Conservation (phyloP, 1,139 yeast genomes). For the Waltiozyma sp. region DNA sequence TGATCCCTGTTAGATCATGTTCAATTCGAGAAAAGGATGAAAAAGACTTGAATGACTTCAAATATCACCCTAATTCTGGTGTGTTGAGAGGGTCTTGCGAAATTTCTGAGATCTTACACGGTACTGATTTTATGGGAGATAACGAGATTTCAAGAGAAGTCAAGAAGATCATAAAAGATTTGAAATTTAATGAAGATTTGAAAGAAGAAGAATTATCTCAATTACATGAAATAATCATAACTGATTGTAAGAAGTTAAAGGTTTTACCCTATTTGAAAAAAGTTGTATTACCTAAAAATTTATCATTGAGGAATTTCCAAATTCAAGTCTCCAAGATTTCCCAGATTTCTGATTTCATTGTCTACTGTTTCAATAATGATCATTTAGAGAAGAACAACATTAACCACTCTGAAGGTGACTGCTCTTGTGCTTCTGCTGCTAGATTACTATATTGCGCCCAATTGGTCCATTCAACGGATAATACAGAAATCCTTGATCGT, state of each 20-base stretch:
- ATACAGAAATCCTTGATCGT: constrained; percentile 20
- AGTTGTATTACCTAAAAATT: constrained; percentile 56
- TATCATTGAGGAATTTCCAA: constrained; percentile 64
- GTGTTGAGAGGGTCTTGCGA: constrained; percentile 53
- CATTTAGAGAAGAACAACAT: constrained; percentile 11
- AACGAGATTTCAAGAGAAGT: constrained; percentile 10
- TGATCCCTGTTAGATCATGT: constrained; percentile 32
- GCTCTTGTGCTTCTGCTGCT: constrained; percentile 32
- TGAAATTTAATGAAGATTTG: constrained; percentile 13
- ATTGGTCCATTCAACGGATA: constrained; percentile 23
- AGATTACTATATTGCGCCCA: constrained; percentile 49
- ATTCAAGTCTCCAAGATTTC: constrained; percentile 62
- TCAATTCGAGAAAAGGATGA: constrained; percentile 12
- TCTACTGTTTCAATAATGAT: constrained; percentile 41
- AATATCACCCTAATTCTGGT: constrained; percentile 31
- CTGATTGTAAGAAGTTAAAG: constrained; percentile 35
- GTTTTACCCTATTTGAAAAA: constrained; percentile 43
- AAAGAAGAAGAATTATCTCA: constrained; percentile 5
- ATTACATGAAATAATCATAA: constrained; percentile 19
- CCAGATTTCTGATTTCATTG: constrained; percentile 54
- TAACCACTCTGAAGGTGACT: constrained; percentile 9
- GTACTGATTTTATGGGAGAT: constrained; percentile 17
- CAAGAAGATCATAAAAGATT: constrained; percentile 10
- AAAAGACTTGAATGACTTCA: constrained; percentile 10
- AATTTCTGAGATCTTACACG: constrained; percentile 46